These are phyloP conservation scores for Nakazawaea wyomingensis DNA, from an alignment of 805 yeast genomes.

Conservation along the genomic window DNA sequence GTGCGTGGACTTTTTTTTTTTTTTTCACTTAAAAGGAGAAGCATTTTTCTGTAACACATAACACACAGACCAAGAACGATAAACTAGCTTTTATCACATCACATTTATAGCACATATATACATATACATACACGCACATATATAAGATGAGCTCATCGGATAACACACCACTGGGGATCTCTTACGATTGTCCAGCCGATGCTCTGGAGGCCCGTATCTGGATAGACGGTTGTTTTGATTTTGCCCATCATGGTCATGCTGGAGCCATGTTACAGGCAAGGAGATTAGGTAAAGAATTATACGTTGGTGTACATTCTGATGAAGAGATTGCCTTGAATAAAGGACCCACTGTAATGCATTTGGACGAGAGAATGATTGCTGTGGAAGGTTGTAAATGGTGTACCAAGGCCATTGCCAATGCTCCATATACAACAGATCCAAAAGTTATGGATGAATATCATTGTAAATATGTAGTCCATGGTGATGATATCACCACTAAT, in stretches of 20 bases:
- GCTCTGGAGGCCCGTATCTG: slow-evolving; percentile 52
- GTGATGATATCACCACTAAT: slow-evolving; percentile 96
- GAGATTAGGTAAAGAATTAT: slow-evolving; percentile 67
- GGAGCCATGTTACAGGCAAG: slow-evolving; percentile 95
- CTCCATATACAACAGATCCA: slow-evolving; percentile 94
- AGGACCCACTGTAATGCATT: slow-evolving; percentile 90
- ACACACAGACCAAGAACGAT: too few species aligned
- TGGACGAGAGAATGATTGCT: slow-evolving; percentile 76
- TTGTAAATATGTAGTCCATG: slow-evolving; percentile 94
- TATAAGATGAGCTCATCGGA: background rate
- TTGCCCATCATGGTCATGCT: slow-evolving; percentile 97
- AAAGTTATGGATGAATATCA: slow-evolving; percentile 64
- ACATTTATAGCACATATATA: too few species aligned
- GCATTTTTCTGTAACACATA: too few species aligned
- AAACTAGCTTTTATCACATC: too few species aligned
- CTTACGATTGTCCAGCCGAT: slow-evolving; percentile 8
- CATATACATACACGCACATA: too few species aligned
- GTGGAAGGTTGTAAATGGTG: slow-evolving; percentile 92
- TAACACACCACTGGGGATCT: background rate
- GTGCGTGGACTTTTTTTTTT: too few species aligned
- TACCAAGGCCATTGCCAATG: slow-evolving; percentile 60
- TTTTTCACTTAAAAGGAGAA: too few species aligned
- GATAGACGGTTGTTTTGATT: slow-evolving; percentile 98
- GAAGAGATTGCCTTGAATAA: slow-evolving; percentile 78
- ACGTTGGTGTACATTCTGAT: slow-evolving; percentile 90